phyloP scores from a whole-genome alignment of 192 early-diverging fungal species.

The Entomortierella parvispora region DNA sequence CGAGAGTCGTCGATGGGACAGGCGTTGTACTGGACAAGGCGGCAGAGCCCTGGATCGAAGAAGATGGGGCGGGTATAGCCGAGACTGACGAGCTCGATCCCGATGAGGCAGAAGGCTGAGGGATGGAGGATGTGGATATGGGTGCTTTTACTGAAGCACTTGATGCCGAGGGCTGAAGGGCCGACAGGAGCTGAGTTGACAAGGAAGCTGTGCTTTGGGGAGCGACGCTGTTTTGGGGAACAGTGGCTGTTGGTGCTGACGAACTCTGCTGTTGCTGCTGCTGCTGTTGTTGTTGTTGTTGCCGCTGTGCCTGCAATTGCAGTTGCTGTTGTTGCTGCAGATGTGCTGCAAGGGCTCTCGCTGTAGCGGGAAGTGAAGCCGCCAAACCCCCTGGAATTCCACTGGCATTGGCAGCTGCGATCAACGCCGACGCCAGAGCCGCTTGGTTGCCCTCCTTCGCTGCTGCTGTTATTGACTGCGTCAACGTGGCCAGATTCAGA shows the following conservation, averaged over 20 bases:
- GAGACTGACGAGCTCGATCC: slow-evolving; percentile 8
- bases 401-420: slow-evolving; percentile 39
- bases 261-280: not conserved
- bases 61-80: slow-evolving; percentile 28
- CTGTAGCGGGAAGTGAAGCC: slow-evolving; percentile 30
- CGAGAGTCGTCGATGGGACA: not conserved
- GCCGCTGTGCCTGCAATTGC: slow-evolving; percentile 21
- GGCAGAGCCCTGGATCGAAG: slow-evolving; percentile 9
- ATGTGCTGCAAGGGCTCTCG: slow-evolving; percentile 31
- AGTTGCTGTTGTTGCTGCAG: slow-evolving; percentile 36
- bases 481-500: slow-evolving; percentile 22
- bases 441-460: slow-evolving; percentile 32
- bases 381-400: slow-evolving; percentile 42
- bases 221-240: not conserved
- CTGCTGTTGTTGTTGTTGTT: slow-evolving; percentile 14
- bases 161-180: slow-evolving; percentile 13
- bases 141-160: not conserved
- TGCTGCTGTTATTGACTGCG: slow-evolving; percentile 36
- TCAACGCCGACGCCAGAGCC: slow-evolving; percentile 31
- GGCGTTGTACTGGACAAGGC: slow-evolving; percentile 5
- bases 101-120: not conserved
- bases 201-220: not conserved
- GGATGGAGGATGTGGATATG: not conserved
- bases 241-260: not conserved
- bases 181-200: slow-evolving; percentile 9